These are phyloP conservation scores for Chrysochromulina tobinii DNA, from an alignment of 78 protist species.

Conservation along the genomic window DNA sequence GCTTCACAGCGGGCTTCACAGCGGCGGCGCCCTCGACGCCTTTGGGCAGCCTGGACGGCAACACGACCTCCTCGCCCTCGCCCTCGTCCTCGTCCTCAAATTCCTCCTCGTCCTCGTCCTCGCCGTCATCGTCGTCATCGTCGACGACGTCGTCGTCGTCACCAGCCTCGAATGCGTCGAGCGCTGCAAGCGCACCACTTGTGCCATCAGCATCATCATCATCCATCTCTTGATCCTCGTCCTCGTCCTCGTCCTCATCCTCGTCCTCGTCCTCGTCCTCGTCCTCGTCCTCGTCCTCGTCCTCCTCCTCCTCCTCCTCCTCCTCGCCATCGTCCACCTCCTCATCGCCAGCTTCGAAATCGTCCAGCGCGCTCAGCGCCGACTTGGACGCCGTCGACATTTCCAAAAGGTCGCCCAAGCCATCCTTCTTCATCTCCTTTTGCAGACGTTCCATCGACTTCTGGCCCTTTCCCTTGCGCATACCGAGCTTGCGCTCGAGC, in stretches of 20 bases:
- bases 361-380: neutral
- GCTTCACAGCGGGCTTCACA: neutral
- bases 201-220: neutral
- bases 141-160: neutral
- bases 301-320: neutral
- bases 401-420: neutral
- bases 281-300: neutral
- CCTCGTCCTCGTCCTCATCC: neutral
- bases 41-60: neutral
- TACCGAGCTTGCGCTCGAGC: neutral
- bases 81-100: neutral
- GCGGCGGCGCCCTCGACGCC: neutral
- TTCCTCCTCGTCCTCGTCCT: neutral
- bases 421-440: neutral
- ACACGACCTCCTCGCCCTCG: neutral
- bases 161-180: neutral
- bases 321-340: neutral
- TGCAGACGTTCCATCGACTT: too few species aligned
- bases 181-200: too few species aligned
- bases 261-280: neutral
- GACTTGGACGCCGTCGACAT: neutral
- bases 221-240: neutral
- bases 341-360: neutral
- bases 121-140: neutral
- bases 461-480: neutral